Evolutionary conservation across 163 green algal genomes (phyloP), one percentile per base, ranked within the genome.

Genomic region (Chlorella variabilis): DNA sequence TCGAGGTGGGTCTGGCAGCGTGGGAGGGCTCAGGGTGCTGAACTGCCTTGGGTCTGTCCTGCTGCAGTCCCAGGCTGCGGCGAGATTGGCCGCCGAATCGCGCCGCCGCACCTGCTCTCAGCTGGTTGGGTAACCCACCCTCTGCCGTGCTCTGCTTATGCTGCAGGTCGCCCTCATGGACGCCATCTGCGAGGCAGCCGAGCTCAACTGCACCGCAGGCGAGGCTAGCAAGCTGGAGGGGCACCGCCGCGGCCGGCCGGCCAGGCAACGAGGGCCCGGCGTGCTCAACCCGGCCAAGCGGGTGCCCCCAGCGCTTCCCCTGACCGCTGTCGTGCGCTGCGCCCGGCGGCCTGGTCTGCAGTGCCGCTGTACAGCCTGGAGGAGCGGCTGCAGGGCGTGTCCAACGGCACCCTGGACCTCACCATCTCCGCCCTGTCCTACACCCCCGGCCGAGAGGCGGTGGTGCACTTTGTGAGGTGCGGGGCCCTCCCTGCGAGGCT

Each of bases 81-180:
- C n/a, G n/a, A n/a, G n/a, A n/a, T n/a, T n/a, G n/a, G n/a, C n/a
- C n/a, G n/a, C n/a, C n/a, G n/a, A n/a, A n/a, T n/a, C 45, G 15
- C 15, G 45, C 45, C 45, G 45, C 38, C 39, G 25, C 39, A 8
- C n/a, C n/a, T n/a, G n/a, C n/a, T n/a, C n/a, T n/a, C n/a, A n/a
- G n/a, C n/a, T n/a, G n/a, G n/a, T n/a, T n/a, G n/a, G n/a, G n/a
- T n/a, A n/a, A n/a, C n/a, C n/a, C n/a, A n/a, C n/a, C n/a, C n/a
- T n/a, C n/a, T n/a, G n/a, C n/a, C n/a, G n/a, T n/a, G n/a, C n/a
- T n/a, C n/a, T n/a, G n/a, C n/a, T n/a, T n/a, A n/a, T n/a, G n/a
- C 23, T 70, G 62, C 66, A 77, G 69, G 69, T 77, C 4, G 29
- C 29, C 0, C 29, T 77, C n/a, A 77, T 77, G 69, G 45, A 77